A percentile compares a stretch with the other conserved stretches of the same genome.
phyloP scores from a whole-genome alignment of 2,329 filamentous ascomycete genomes.

The Capronia epimyces region DNA sequence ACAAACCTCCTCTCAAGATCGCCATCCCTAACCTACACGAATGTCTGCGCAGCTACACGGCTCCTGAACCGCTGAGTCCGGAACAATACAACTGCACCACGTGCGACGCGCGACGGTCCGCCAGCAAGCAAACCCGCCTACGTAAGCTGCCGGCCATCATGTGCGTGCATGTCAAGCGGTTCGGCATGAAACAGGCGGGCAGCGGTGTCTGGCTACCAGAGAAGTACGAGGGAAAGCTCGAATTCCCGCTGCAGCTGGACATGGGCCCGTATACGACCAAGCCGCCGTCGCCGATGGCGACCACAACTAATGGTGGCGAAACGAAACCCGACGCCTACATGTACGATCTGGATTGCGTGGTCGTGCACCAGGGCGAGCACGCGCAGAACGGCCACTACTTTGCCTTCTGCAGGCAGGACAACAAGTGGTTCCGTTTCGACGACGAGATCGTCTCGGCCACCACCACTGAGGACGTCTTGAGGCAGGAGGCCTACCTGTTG shows the following conservation, averaged over 20 bases:
- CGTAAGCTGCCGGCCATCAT: conserved; percentile 81
- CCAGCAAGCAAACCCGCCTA: conserved; percentile 76
- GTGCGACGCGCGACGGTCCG: conserved; percentile 66
- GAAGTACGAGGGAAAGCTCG: conserved; percentile 81
- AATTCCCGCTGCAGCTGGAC: conserved; percentile 80
- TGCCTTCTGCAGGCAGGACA: conserved; percentile 63
- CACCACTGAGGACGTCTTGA: conserved; percentile 75
- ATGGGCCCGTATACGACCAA: conserved; percentile 83
- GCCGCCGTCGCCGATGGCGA: conserved; percentile 33
- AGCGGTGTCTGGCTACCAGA: conserved; percentile 38
- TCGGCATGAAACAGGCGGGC: conserved; percentile 27
- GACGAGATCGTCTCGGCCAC: conserved; percentile 87
- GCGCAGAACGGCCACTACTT: conserved; percentile 87
- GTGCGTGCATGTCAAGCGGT: conserved; percentile 77
- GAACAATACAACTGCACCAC: conserved; percentile 75
- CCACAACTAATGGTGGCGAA: not conserved
- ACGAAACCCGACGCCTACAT: conserved; percentile 51
- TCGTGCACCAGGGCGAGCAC: conserved; percentile 72
- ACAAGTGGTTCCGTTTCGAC: conserved; percentile 89
- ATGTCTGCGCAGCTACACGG: conserved; percentile 83
- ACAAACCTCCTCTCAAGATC: conserved; percentile 33
- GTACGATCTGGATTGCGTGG: conserved; percentile 82
- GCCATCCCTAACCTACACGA: conserved; percentile 57
- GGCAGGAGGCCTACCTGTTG: conserved; percentile 79
- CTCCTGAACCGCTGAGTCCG: conserved; percentile 64